Percentiles rank a stretch among this genome's conserved stretches.
Conservation (phyloP, 2,329 filamentous ascomycete species). For the Lomentospora prolificans region DNA sequence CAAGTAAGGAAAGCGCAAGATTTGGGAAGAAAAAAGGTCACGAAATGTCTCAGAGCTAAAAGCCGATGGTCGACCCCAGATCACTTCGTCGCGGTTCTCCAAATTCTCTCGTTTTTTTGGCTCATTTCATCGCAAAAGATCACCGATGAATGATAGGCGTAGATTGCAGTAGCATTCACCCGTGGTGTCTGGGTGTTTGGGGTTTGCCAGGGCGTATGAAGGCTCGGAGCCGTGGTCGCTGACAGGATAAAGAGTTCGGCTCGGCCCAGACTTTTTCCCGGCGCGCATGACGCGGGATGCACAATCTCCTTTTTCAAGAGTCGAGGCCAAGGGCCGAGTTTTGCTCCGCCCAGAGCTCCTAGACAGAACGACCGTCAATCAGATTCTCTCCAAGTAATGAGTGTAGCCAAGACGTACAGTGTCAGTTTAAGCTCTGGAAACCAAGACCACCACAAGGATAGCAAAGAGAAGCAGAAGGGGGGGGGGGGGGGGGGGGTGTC, state of each 20-base stretch:
- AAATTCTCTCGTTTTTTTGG: not conserved
- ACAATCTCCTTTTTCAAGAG: not conserved
- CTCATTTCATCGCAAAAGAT: not conserved
- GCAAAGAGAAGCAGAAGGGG: not conserved
- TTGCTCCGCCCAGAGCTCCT: not conserved
- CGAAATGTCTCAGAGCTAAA: not conserved
- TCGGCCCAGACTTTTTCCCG: not conserved
- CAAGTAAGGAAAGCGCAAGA: not conserved
- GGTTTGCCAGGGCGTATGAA: too few species aligned
- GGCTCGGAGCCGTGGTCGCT: not conserved
- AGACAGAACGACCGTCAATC: not conserved
- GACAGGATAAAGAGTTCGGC: not conserved
- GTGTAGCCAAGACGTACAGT: too few species aligned
- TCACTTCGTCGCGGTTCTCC: not conserved
- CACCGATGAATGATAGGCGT: not conserved
- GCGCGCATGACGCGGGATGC: slow-evolving; percentile 3
- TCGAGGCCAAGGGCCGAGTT: not conserved
- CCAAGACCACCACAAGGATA: not conserved
- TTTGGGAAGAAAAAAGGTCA: not conserved
- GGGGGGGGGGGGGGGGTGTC: not conserved
- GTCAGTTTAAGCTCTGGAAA: too few species aligned
- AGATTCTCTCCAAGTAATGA: too few species aligned
- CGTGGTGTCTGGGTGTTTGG: too few species aligned
- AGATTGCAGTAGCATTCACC: too few species aligned
- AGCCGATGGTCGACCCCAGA: not conserved